These are phyloP conservation scores for Ceratocystis harringtonii DNA, from an alignment of 2,329 filamentous ascomycete species.

Conservation along the genomic window DNA sequence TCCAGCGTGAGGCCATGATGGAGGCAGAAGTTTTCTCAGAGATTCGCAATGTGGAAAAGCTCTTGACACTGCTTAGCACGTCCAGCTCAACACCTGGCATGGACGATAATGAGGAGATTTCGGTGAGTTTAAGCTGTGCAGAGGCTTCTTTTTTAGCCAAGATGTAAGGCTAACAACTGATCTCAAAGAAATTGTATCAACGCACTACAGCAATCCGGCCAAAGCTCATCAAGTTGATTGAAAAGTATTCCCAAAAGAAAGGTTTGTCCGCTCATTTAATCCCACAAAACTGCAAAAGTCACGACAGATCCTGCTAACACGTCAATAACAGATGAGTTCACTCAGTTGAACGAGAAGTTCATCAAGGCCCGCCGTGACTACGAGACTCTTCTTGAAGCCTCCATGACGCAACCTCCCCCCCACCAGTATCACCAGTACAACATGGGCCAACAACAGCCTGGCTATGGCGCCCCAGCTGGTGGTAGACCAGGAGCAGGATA, in stretches of 20 bases:
- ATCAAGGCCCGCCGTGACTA: constrained; percentile 97
- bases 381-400: constrained; percentile 85
- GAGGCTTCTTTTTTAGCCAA: background rate
- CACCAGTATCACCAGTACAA: constrained; percentile 58
- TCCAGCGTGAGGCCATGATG: constrained; percentile 92
- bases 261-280: constrained; percentile 34
- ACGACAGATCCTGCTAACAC: background rate
- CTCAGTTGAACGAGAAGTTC: constrained; percentile 96
- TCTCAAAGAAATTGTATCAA: constrained; percentile 58
- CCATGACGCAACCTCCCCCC: constrained; percentile 78
- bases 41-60: constrained; percentile 49
- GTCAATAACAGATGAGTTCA: constrained; percentile 67
- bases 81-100: constrained; percentile 65
- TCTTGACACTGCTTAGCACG: constrained; percentile 81
- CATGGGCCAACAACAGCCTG: constrained; percentile 37
- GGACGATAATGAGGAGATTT: constrained; percentile 95
- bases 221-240: constrained; percentile 94
- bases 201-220: constrained; percentile 86
- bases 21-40: constrained; percentile 56
- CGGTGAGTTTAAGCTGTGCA: constrained; percentile 34
- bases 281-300: background rate
- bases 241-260: constrained; percentile 99
- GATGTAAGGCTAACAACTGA: background rate
- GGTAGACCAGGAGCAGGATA: constrained; percentile 7
- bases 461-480: constrained; percentile 25